Conservation (phyloP, 1,284 basidiomycete species). For the Xerocomus minutiporus region DNA sequence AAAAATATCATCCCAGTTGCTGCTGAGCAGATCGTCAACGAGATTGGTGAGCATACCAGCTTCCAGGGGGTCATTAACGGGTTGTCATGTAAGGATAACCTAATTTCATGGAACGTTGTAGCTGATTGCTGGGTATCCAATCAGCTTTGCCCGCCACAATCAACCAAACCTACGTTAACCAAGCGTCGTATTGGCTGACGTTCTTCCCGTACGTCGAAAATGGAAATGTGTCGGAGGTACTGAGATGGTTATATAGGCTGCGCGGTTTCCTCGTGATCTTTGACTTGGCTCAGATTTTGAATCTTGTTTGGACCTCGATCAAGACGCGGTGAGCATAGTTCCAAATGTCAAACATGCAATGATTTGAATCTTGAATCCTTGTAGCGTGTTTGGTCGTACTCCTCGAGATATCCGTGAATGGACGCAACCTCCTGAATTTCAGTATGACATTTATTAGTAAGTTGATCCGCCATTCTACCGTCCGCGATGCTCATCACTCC, state of each 20-base stretch:
- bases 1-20: slow-evolving; percentile 27
- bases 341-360: background rate
- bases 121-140: slow-evolving; percentile 1
- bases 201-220: slow-evolving; percentile 73
- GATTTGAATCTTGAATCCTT: background rate
- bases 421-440: slow-evolving; percentile 92
- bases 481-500: slow-evolving; percentile 8
- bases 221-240: background rate
- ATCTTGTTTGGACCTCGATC: slow-evolving; percentile 82
- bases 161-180: slow-evolving; percentile 77
- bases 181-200: slow-evolving; percentile 89
- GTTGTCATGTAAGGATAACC: slow-evolving; percentile 49
- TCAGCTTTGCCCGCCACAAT: slow-evolving; percentile 68
- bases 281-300: slow-evolving; percentile 93
- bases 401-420: slow-evolving; percentile 94
- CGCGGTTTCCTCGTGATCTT: slow-evolving; percentile 93
- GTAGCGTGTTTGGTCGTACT: slow-evolving; percentile 86
- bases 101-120: background rate
- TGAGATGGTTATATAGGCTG: slow-evolving; percentile 45
- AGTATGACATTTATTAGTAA: slow-evolving; percentile 87
- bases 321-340: slow-evolving; percentile 56
- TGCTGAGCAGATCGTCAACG: slow-evolving; percentile 60
- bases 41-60: slow-evolving; percentile 66
- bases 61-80: slow-evolving; percentile 63
- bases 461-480: slow-evolving; percentile 27